Evolutionary conservation across 768 basidiomycete species (phyloP).

Genomic region (Leccinum longicurvipes): DNA sequence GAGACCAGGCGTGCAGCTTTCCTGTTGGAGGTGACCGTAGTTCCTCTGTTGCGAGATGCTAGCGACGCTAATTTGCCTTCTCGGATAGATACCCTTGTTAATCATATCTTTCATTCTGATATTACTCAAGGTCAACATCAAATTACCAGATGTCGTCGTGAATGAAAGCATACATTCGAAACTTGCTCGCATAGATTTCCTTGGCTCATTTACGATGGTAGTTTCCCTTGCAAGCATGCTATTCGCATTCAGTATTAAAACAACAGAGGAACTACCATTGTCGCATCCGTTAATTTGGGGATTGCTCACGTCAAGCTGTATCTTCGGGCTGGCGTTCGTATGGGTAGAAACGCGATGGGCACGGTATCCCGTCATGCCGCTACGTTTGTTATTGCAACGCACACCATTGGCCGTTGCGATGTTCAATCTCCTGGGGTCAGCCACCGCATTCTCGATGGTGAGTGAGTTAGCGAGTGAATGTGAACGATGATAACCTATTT

Average conservation of each 20-base stretch:
- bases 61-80: constrained; percentile 9
- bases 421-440: constrained; percentile 72
- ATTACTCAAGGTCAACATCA: constrained; percentile 72
- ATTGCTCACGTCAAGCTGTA: constrained; percentile 53
- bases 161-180: constrained; percentile 58
- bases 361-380: constrained; percentile 86
- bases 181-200: constrained; percentile 76
- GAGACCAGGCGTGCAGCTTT: constrained; percentile 75
- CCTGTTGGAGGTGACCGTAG: constrained; percentile 66
- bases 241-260: constrained; percentile 74
- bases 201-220: constrained; percentile 86
- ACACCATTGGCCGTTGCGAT: constrained; percentile 81
- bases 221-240: constrained; percentile 64
- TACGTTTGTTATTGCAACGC: constrained; percentile 70
- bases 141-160: constrained; percentile 61
- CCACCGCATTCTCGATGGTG: constrained; percentile 79
- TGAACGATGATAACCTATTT: no score
- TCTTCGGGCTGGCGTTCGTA: constrained; percentile 61
- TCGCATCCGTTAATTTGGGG: constrained; percentile 67
- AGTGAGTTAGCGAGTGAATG: constrained; percentile 6
- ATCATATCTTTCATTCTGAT: constrained; percentile 69
- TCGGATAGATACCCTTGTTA: constrained; percentile 68
- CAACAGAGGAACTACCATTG: constrained; percentile 77
- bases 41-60: neutral
- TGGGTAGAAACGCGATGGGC: constrained; percentile 76